phyloP scores from a whole-genome alignment of 441 rosid species.

The Viola pubescens region DNA sequence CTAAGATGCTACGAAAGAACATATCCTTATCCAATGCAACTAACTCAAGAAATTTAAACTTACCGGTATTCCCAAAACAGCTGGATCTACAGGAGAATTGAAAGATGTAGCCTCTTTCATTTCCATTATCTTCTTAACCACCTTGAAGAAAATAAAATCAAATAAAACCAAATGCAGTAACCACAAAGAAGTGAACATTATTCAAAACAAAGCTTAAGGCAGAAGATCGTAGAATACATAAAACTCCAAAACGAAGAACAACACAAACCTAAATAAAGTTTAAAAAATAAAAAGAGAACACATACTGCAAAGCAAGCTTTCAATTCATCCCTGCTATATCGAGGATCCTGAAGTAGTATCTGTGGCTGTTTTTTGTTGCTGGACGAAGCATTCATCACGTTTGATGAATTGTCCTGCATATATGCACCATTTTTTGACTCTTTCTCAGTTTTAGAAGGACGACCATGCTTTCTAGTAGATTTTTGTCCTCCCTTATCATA shows the following conservation, averaged over 20 bases:
- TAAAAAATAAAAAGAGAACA: neutral
- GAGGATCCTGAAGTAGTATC: constrained; percentile 18
- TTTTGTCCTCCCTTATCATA: constrained; percentile 16
- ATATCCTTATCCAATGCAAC: no score
- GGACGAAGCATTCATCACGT: constrained; percentile 19
- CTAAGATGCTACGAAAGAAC: no score
- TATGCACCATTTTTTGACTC: constrained; percentile 20
- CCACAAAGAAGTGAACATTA: neutral
- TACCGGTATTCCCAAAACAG: constrained; percentile 42
- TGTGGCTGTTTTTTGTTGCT: constrained; percentile 19
- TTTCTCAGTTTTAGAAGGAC: constrained; percentile 22
- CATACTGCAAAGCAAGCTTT: constrained; percentile 39
- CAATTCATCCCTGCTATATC: constrained; percentile 32
- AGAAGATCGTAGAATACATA: neutral
- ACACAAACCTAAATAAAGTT: neutral
- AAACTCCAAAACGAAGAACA: neutral
- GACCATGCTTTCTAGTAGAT: constrained; percentile 16
- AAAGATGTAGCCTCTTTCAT: constrained; percentile 54
- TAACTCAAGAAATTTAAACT: constrained; percentile 17
- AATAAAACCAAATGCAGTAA: neutral
- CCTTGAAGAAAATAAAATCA: constrained; percentile 19
- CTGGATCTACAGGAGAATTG: constrained; percentile 41
- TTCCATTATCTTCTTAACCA: constrained; percentile 49
- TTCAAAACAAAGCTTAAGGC: no score
- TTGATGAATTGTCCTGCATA: constrained; percentile 20